These are phyloP conservation scores for Starmerella tilneyi DNA, from an alignment of 805 yeast species.

Conservation along the genomic window DNA sequence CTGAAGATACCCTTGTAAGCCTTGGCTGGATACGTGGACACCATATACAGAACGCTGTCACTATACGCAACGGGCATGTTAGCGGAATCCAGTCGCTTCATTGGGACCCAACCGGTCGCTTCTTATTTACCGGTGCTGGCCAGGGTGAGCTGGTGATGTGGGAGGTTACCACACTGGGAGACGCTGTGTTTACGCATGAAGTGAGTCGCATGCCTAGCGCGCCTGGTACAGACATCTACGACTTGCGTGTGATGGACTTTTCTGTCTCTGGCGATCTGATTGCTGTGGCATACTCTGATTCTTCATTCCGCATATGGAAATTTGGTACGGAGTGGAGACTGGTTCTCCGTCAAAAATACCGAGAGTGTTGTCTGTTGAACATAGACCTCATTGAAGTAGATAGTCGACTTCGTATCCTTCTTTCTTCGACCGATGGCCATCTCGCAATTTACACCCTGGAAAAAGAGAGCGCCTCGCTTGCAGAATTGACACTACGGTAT, in stretches of 20 bases:
- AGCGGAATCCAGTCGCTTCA: constrained; percentile 76
- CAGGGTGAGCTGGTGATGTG: constrained; percentile 82
- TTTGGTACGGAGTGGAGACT: constrained; percentile 31
- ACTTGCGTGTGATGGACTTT: constrained; percentile 83
- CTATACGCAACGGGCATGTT: constrained; percentile 60
- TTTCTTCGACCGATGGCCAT: constrained; percentile 78
- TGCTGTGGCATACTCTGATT: constrained; percentile 75
- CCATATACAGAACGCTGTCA: constrained; percentile 35
- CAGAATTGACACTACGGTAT: constrained; percentile 26
- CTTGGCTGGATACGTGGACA: constrained; percentile 43
- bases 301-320: constrained; percentile 57
- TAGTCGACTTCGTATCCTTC: constrained; percentile 35
- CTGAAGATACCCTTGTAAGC: constrained; percentile 78
- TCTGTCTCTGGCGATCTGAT: constrained; percentile 42
- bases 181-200: constrained; percentile 40
- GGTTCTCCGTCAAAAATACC: constrained; percentile 45
- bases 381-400: constrained; percentile 38
- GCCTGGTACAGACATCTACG: constrained; percentile 49
- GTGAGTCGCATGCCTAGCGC: constrained; percentile 47
- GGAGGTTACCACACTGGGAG: constrained; percentile 41
- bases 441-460: constrained; percentile 52
- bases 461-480: not conserved
- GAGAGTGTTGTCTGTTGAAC: constrained; percentile 67
- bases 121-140: constrained; percentile 46
- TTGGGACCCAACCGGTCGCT: constrained; percentile 33